phyloP scores from a whole-genome alignment of 768 basidiomycete genomes.

The Gelatoporia subvermispora region DNA sequence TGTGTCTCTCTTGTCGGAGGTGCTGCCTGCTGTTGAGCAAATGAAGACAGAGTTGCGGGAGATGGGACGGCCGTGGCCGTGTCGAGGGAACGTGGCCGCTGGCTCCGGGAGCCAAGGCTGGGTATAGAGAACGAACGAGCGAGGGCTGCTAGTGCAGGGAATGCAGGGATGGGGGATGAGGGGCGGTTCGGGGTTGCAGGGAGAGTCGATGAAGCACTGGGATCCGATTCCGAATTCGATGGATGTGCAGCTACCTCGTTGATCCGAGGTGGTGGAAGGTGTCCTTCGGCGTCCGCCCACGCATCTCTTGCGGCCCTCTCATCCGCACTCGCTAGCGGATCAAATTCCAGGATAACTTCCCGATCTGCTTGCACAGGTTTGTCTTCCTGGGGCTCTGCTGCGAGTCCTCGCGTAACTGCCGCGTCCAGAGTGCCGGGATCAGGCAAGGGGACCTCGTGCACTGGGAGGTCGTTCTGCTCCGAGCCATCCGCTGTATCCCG shows the following conservation, averaged over 20 bases:
- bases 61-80: constrained; percentile 54
- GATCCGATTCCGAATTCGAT: background rate
- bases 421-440: constrained; percentile 42
- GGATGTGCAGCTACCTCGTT: background rate
- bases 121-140: constrained; percentile 62
- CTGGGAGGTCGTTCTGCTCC: background rate
- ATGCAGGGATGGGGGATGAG: constrained; percentile 40
- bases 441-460: constrained; percentile 23
- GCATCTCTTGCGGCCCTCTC: constrained; percentile 58
- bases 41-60: constrained; percentile 49
- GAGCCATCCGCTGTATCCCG: background rate
- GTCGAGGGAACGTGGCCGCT: constrained; percentile 57
- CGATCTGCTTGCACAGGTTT: constrained; percentile 17
- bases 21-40: constrained; percentile 43
- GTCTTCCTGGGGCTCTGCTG: constrained; percentile 16
- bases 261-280: constrained; percentile 42
- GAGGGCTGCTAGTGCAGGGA: constrained; percentile 61
- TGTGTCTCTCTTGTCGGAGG: constrained; percentile 1
- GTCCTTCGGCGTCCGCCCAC: constrained; percentile 59
- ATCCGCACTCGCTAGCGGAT: constrained; percentile 56
- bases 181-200: constrained; percentile 27
- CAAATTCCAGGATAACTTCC: constrained; percentile 56
- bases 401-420: constrained; percentile 33
- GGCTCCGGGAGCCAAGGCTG: constrained; percentile 27
- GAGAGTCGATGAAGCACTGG: constrained; percentile 9